Evolutionary conservation across 768 basidiomycete species (phyloP), one percentile per base, ranked within the genome.

Genomic region (Panellus pusillus): DNA sequence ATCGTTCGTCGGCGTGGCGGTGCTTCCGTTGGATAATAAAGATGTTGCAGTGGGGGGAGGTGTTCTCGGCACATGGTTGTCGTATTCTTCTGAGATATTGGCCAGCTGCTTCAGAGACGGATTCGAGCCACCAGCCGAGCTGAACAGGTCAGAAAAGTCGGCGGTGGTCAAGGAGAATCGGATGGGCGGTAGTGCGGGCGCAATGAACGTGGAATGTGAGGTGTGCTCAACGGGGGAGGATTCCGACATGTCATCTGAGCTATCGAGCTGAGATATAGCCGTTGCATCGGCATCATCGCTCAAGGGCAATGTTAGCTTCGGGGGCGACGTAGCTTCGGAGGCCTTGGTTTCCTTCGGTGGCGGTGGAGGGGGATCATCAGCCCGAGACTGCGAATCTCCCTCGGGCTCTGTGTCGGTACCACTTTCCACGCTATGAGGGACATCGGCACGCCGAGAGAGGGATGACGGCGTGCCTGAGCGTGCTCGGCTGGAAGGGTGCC

Each of bases 141-240:
- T 81, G 46, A 90, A 77, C 15, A 90, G 69, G 54, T 89, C 87
- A 0, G 85, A 82, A 64, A 98, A 94, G 66, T 96, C 93, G 0
- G 83, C 75, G 42, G 84, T 80, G 54, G 83, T 88, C 72, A 96
- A 79, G 14, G 93, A 95, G 68, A 96, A 88, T n/a, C 91, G 84
- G 63, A 96, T 93, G 0, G 91, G 91, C 3, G 93, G 93, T 27
- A 94, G 74, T 3, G 91, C 89, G 36, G 93, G 93, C 0, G 91
- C 89, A 44, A 92, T 90, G 66, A 88, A 89, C 17, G 91, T 91
- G 6, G 88, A 75, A 62, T 80, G 80, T 8, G 86, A 84, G 11
- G 79, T 83, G 39, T 77, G 80, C 65, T 89, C 82, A 28, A 89
- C 80, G 0, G 84, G 81, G 1, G 83, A 81, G 11, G 81, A 81